phyloP scores from a whole-genome alignment of 768 basidiomycete genomes.

The Lanmaoa rubissima region DNA sequence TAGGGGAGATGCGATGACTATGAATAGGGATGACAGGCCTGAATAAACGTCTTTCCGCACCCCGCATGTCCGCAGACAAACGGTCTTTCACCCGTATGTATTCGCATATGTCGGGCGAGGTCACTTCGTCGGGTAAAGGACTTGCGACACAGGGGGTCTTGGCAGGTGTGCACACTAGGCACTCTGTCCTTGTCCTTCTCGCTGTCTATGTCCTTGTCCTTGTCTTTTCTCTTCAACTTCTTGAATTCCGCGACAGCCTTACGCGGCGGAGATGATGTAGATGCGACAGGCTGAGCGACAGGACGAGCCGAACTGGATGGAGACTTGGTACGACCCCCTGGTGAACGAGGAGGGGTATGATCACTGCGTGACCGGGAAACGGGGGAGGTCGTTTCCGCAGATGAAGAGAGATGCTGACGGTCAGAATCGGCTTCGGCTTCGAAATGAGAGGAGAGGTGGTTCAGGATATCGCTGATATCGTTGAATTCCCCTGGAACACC shows the following conservation, averaged over 20 bases:
- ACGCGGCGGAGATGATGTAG: constrained; percentile 45
- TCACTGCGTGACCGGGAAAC: constrained; percentile 30
- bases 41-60: constrained; percentile 90
- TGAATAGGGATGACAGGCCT: constrained; percentile 47
- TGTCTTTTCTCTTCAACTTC: constrained; percentile 29
- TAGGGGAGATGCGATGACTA: constrained; percentile 4
- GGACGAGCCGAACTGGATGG: constrained; percentile 37
- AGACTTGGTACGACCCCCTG: constrained; percentile 29
- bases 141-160: constrained; percentile 73
- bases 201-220: constrained; percentile 29
- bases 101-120: constrained; percentile 79
- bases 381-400: constrained; percentile 27
- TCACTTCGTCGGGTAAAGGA: constrained; percentile 83
- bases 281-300: constrained; percentile 44
- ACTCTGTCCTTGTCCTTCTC: constrained; percentile 45
- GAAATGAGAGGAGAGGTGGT: constrained; percentile 69
- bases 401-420: constrained; percentile 40
- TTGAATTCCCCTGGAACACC: constrained; percentile 58
- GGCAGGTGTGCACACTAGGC: constrained; percentile 60
- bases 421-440: constrained; percentile 52
- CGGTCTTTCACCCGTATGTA: constrained; percentile 89
- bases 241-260: constrained; percentile 24
- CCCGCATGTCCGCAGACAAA: constrained; percentile 69
- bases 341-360: constrained; percentile 22
- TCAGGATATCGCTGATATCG: constrained; percentile 75